Evolutionary conservation across 2,329 filamentous ascomycete genomes (phyloP).

Genomic region (Alternaria viburni): DNA sequence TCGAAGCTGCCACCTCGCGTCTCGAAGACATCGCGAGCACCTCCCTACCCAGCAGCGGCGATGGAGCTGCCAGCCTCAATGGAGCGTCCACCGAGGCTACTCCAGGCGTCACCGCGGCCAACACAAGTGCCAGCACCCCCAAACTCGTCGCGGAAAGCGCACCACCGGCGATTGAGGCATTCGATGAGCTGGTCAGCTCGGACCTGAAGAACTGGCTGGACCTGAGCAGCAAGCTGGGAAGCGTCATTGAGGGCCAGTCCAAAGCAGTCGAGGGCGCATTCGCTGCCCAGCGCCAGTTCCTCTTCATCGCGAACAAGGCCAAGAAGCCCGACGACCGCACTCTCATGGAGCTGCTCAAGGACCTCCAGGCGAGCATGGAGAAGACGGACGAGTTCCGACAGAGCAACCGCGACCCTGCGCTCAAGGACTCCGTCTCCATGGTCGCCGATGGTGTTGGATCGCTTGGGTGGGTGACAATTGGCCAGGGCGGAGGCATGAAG

Average conservation of each 20-base stretch:
- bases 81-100: constrained; percentile 41
- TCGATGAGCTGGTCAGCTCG: constrained; percentile 76
- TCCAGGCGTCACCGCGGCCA: constrained; percentile 37
- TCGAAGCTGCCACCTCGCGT: constrained; percentile 94
- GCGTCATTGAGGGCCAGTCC: constrained; percentile 77
- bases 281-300: constrained; percentile 82
- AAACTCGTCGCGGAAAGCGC: constrained; percentile 49
- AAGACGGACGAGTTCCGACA: constrained; percentile 83
- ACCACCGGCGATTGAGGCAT: constrained; percentile 78
- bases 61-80: constrained; percentile 24
- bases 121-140: constrained; percentile 45
- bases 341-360: constrained; percentile 81
- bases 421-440: constrained; percentile 83
- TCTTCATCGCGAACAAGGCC: constrained; percentile 86
- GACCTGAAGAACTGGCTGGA: constrained; percentile 80
- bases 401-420: constrained; percentile 73
- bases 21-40: constrained; percentile 94
- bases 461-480: constrained; percentile 87
- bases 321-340: constrained; percentile 83
- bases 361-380: constrained; percentile 82
- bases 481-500: constrained; percentile 61
- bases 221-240: constrained; percentile 78
- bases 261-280: constrained; percentile 71
- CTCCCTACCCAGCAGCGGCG: constrained; percentile 48
- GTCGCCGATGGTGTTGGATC: constrained; percentile 90